phyloP scores from a whole-genome alignment of 805 yeast genomes.

The Saturnispora sanitii region DNA sequence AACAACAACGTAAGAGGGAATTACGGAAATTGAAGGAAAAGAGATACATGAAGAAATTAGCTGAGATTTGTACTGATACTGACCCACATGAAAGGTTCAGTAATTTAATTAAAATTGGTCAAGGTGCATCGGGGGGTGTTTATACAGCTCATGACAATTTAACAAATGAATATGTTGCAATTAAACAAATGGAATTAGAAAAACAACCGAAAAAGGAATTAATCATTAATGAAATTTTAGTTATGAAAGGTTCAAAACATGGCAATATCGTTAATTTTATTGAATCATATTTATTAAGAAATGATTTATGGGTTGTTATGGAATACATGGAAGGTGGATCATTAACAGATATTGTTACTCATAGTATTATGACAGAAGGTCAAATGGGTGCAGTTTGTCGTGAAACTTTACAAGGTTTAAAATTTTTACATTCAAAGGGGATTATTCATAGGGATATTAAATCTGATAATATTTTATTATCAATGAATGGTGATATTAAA shows the following conservation, averaged over 20 bases:
- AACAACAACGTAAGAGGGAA: conserved; percentile 64
- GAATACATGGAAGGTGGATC: conserved; percentile 99
- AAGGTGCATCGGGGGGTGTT: conserved; percentile 98
- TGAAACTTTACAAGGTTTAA: conserved; percentile 79
- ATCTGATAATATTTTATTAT: conserved; percentile 81
- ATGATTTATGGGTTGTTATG: conserved; percentile 94
- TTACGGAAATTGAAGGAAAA: conserved; percentile 64
- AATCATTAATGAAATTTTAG: conserved; percentile 88
- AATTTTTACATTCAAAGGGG: conserved; percentile 82
- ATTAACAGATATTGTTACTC: conserved; percentile 88
- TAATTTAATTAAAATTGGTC: conserved; percentile 79
- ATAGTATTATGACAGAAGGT: conserved; percentile 77
- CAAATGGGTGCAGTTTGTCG: conserved; percentile 94
- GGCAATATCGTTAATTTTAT: conserved; percentile 89
- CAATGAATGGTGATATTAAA: conserved; percentile 81
- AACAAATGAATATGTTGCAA: conserved; percentile 63
- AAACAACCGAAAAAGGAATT: conserved; percentile 93
- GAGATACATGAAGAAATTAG: conserved; percentile 60
- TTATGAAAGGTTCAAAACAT: conserved; percentile 88
- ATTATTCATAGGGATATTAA: conserved; percentile 95
- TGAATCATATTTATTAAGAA: conserved; percentile 68
- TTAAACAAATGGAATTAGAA: conserved; percentile 91
- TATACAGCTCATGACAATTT: conserved; percentile 69
- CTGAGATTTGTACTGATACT: conserved; percentile 70
- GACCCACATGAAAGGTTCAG: conserved; percentile 69